A percentile compares a stretch with the other conserved stretches of the same genome.
phyloP scores from a whole-genome alignment of 164 flowering plant genomes.

The Dillenia turbinata region DNA sequence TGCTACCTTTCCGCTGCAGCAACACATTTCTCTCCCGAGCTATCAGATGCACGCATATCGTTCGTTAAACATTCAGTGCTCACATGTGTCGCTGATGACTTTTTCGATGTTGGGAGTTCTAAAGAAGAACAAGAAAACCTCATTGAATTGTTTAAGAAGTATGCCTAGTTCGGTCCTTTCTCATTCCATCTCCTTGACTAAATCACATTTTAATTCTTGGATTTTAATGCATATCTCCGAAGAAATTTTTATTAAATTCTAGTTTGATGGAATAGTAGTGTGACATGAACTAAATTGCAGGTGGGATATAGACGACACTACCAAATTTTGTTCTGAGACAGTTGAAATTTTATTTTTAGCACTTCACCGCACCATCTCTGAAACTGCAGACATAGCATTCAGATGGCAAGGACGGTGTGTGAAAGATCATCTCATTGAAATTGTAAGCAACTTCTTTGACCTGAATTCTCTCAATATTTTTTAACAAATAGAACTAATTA shows the following conservation, averaged over 20 bases:
- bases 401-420: constrained; percentile 2
- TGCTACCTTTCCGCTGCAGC: constrained; percentile 25
- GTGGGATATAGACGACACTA: constrained; percentile 20
- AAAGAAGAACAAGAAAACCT: constrained; percentile 30
- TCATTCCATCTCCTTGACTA: no score
- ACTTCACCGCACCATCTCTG: neutral
- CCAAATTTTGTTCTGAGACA: constrained; percentile 25
- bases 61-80: constrained; percentile 33
- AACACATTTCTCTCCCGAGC: constrained; percentile 23
- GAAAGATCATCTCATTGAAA: neutral
- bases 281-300: constrained; percentile 5
- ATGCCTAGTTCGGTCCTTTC: neutral
- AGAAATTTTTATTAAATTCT: no score
- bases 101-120: constrained; percentile 35
- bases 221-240: no score
- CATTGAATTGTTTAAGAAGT: constrained; percentile 29
- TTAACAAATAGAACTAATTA: no score
- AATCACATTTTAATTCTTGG: no score
- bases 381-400: neutral
- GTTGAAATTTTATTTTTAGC: constrained; percentile 30
- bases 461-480: neutral
- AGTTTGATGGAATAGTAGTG: no score
- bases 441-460: neutral
- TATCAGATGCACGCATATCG: constrained; percentile 27
- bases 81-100: constrained; percentile 30